These are phyloP conservation scores for Myriosclerotinia duriaeana DNA, from an alignment of 2,329 filamentous ascomycete genomes.

Conservation along the genomic window DNA sequence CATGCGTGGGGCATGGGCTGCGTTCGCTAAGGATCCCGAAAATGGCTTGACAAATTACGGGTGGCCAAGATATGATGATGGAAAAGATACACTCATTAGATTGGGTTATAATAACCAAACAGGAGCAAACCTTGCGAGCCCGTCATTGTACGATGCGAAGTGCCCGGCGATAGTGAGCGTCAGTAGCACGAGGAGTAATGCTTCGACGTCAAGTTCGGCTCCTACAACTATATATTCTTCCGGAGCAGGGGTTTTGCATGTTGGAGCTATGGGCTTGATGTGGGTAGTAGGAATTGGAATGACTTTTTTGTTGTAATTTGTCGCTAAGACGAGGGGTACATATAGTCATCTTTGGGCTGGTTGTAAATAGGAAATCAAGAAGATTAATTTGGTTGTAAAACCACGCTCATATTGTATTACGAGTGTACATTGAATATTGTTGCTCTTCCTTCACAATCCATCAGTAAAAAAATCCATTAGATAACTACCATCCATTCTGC, in stretches of 20 bases:
- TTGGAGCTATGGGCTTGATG: background rate
- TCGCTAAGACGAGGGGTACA: background rate
- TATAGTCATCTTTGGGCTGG: background rate
- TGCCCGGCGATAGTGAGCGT: background rate
- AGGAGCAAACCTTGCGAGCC: conserved; percentile 19
- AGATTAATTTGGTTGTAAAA: background rate
- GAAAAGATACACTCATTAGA: conserved; percentile 23
- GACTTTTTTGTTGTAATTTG: background rate
- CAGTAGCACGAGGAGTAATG: no score
- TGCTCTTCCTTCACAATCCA: background rate
- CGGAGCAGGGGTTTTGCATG: background rate
- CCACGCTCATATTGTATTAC: background rate
- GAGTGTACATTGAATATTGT: background rate
- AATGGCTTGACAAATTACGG: conserved; percentile 41
- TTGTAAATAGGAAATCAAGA: no score
- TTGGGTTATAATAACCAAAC: conserved; percentile 26
- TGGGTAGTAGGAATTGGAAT: background rate
- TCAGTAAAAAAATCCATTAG: background rate
- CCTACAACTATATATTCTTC: background rate
- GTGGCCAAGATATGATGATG: conserved; percentile 23
- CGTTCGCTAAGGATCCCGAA: conserved; percentile 44
- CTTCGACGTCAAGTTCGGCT: background rate
- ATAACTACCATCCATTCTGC: background rate
- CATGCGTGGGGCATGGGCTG: conserved; percentile 44
- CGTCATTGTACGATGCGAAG: conserved; percentile 19